Evolutionary conservation across 306 rosid species (phyloP).

Genomic region (Myrica gale): DNA sequence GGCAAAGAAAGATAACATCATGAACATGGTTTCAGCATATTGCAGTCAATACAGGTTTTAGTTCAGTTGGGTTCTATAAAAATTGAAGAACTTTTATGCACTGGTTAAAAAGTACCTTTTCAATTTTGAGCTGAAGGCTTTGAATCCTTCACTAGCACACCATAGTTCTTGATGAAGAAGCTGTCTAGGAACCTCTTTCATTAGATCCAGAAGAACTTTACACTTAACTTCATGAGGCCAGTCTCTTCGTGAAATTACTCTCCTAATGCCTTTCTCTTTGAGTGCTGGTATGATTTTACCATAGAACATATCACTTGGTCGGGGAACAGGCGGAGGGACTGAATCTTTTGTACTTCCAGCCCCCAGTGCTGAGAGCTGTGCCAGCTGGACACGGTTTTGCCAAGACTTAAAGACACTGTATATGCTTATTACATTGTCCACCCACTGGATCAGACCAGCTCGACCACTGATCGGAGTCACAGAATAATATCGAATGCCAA

Average conservation of each 20-base stretch:
- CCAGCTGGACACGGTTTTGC: constrained; percentile 83
- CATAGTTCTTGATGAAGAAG: constrained; percentile 93
- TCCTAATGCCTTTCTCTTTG: constrained; percentile 94
- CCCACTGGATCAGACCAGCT: constrained; percentile 97
- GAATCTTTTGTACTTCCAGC: constrained; percentile 62
- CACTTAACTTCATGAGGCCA: constrained; percentile 98
- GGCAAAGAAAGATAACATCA: background rate
- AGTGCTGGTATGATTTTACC: constrained; percentile 99
- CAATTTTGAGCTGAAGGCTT: constrained; percentile 79
- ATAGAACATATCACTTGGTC: constrained; percentile 98
- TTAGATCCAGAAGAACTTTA: constrained; percentile 89
- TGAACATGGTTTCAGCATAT: background rate
- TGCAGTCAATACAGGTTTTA: background rate
- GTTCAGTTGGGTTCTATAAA: background rate
- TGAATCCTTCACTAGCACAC: constrained; percentile 99
- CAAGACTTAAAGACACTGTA: constrained; percentile 93
- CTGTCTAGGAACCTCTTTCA: constrained; percentile 84
- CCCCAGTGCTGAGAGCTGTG: constrained; percentile 58
- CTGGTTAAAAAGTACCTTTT: constrained; percentile 56
- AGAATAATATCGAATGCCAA: constrained; percentile 83
- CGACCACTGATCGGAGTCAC: constrained; percentile 97
- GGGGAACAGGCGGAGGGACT: constrained; percentile 86
- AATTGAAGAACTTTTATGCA: background rate
- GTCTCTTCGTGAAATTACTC: constrained; percentile 97
- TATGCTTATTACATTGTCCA: constrained; percentile 80